A percentile compares a stretch with the other conserved stretches of the same genome.
Evolutionary conservation across 2,329 filamentous ascomycete species (phyloP).

Genomic region (Daldinia sp.): DNA sequence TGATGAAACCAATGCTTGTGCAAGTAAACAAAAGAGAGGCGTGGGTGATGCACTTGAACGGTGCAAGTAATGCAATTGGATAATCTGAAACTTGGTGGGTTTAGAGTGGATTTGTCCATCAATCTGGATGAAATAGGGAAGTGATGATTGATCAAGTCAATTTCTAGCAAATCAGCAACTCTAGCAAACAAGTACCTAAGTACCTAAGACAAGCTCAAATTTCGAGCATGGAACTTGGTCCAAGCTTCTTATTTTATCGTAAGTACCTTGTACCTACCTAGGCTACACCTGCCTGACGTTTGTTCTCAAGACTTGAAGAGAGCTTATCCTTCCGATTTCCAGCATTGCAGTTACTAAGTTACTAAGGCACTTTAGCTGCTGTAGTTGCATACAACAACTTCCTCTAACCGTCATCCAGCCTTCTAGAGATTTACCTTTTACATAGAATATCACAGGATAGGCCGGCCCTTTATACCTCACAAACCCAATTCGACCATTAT

Average conservation of each 20-base stretch:
- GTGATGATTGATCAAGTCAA: background rate
- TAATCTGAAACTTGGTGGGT: conserved; percentile 1
- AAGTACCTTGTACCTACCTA: conserved; percentile 25
- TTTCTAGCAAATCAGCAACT: background rate
- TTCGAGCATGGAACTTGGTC: conserved; percentile 12
- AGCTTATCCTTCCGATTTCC: conserved; percentile 33
- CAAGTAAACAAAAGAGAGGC: conserved; percentile 36
- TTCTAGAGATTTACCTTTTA: conserved; percentile 1
- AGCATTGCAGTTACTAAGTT: conserved; percentile 2
- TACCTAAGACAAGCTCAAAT: too few relatives aligned
- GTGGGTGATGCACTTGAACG: conserved; percentile 4
- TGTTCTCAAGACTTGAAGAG: conserved; percentile 23
- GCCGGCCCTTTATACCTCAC: conserved; percentile 1
- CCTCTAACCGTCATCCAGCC: conserved; percentile 9
- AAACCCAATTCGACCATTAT: conserved; percentile 14
- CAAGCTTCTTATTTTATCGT: conserved; percentile 24
- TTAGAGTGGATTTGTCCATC: background rate
- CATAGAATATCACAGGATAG: conserved; percentile 10
- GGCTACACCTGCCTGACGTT: conserved; percentile 46
- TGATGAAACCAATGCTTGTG: conserved; percentile 29
- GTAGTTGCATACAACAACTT: conserved; percentile 1
- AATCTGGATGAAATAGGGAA: background rate
- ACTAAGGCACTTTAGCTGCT: conserved; percentile 5
- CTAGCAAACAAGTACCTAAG: too few relatives aligned
- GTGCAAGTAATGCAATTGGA: conserved; percentile 11